A percentile compares a stretch with the other conserved stretches of the same genome.
phyloP scores from a whole-genome alignment of 768 basidiomycete genomes.

The Amanita polypyramis region DNA sequence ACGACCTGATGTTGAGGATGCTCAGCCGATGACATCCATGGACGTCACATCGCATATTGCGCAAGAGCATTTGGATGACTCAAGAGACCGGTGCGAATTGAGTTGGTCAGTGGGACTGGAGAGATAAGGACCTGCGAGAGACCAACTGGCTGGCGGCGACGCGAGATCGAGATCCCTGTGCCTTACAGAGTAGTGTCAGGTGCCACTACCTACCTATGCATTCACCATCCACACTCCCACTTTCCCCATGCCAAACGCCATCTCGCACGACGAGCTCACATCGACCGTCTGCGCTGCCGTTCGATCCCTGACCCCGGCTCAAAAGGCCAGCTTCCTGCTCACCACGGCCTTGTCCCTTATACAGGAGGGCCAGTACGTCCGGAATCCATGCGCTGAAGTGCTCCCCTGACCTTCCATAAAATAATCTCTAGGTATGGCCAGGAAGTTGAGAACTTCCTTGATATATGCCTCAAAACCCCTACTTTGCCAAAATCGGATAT shows the following conservation, averaged over 20 bases:
- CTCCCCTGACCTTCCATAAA: conserved; percentile 1
- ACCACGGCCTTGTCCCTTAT: conserved; percentile 40
- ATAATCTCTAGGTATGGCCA: conserved; percentile 39
- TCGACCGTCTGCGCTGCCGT: conserved; percentile 37
- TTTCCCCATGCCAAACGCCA: conserved; percentile 10
- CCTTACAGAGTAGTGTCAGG: too few relatives aligned
- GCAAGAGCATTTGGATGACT: not conserved
- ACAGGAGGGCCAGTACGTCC: conserved; percentile 33
- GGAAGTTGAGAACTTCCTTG: conserved; percentile 55
- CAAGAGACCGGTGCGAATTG: not conserved
- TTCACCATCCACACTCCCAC: too few relatives aligned
- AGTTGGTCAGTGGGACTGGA: not conserved
- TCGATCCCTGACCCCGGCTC: conserved; percentile 29
- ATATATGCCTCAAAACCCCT: conserved; percentile 55
- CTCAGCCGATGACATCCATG: not conserved
- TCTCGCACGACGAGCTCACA: conserved; percentile 37
- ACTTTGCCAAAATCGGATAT: conserved; percentile 40
- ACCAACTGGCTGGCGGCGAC: too few relatives aligned
- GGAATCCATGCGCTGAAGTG: conserved; percentile 12
- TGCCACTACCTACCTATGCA: too few relatives aligned
- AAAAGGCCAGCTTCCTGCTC: conserved; percentile 41
- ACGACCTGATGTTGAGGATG: conserved; percentile 1
- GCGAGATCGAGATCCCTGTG: too few relatives aligned
- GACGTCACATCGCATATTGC: not conserved
- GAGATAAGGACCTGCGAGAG: not conserved